Base-by-base conservation (phyloP, 768 basidiomycete genomes). In the Psilocybe cyanescens region DNA sequence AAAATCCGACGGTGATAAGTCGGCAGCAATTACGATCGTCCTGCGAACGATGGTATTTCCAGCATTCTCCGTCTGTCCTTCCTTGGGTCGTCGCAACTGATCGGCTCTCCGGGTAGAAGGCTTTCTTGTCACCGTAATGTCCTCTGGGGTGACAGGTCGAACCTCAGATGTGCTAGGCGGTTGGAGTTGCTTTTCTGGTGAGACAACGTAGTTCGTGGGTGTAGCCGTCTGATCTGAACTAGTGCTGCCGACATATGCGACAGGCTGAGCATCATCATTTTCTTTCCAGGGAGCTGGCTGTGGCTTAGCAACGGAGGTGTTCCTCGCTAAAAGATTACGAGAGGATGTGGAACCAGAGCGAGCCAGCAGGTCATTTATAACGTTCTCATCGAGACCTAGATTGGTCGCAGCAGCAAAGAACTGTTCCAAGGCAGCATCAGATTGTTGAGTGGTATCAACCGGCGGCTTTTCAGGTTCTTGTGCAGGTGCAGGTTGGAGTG, bases 11-110 rank as follows among this genome's bases (percentile, higher is more conserved):
- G 89, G 82, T 41, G 80, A 76, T 65, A 79, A 81, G 66, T 92
- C 91, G 58, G 88, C 88, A 51, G 92, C 88, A 68, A 88, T 86
- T 67, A 94, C 89, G 66, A 94, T 83, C 1, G 93, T 95, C 68
- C 93, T 81, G 69, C 93, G 84, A 55, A 94, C 82, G 60, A 94
- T 75, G 24, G 86, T 72, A 65, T 78, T 86, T 46, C 71, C 67
- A 55, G 70, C 70, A 50, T 72, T 75, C 49, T 76, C 79, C 41
- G 62, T 61, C 41, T 76, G 73, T 1, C 72, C 73, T 58, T 81
- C 80, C 57, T 75, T 79, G 31, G 78, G 75, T 55, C 77, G 74
- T 47, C 82, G 83, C 37, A 72, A 55, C 53, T 74, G 72, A 50
- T 82, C 81, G 30, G 72, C 65, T 62, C 71, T 75, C 48, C 76